These are phyloP conservation scores for Tarenaya hassleriana DNA, from an alignment of 345 rosid species.

Conservation along the genomic window DNA sequence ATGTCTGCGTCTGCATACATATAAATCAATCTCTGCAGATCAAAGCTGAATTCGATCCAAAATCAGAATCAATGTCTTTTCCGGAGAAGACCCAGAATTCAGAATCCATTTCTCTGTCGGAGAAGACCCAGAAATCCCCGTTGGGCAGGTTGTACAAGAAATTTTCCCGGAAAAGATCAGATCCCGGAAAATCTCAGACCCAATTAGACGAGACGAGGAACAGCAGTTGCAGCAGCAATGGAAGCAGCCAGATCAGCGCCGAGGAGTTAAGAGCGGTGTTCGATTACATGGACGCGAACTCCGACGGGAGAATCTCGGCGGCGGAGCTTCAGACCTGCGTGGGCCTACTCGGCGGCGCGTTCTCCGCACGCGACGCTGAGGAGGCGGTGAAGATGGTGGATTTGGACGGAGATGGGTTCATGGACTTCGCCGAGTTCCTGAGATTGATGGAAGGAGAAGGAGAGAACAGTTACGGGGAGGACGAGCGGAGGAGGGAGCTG, in stretches of 20 bases:
- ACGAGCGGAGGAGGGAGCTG: constrained; percentile 37
- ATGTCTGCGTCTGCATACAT: no score
- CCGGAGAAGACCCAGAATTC: no score
- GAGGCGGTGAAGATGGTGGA: constrained; percentile 41
- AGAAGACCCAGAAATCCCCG: constrained; percentile 10
- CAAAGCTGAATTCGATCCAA: background rate
- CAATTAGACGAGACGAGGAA: constrained; percentile 5
- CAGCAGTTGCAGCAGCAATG: constrained; percentile 5
- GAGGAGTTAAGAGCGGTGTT: constrained; percentile 36
- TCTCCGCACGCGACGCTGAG: constrained; percentile 44
- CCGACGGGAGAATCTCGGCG: constrained; percentile 54
- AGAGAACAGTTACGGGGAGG: constrained; percentile 25
- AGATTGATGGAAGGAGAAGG: constrained; percentile 37
- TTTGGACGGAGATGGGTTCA: constrained; percentile 46
- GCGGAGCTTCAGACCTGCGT: constrained; percentile 46
- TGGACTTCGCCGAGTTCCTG: constrained; percentile 51
- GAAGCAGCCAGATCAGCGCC: constrained; percentile 13
- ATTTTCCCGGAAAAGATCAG: constrained; percentile 24
- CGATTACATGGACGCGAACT: constrained; percentile 44
- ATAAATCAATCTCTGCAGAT: constrained; percentile 5
- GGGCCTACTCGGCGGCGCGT: constrained; percentile 34
- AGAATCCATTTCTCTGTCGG: no score
- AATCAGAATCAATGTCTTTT: background rate
- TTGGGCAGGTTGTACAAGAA: constrained; percentile 22
- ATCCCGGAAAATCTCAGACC: background rate